Percentiles rank a stretch among this genome's conserved stretches.
phyloP scores from a whole-genome alignment of 345 rosid species.

The Ailanthus altissimus region DNA sequence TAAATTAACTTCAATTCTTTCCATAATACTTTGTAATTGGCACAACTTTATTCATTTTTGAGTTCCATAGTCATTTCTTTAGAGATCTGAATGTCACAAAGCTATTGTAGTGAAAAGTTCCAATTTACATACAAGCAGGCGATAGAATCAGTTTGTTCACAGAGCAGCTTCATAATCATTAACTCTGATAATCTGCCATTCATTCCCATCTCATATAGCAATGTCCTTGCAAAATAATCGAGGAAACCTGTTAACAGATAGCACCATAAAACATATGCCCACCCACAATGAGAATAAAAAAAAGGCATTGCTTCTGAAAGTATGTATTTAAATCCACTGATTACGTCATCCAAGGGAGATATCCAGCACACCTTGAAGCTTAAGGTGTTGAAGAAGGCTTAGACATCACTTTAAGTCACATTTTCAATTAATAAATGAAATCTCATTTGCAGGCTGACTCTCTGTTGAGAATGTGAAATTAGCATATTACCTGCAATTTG shows the following conservation, averaged over 20 bases:
- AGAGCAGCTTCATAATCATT: conserved; percentile 19
- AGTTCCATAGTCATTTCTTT: conserved; percentile 17
- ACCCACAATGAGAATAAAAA: not conserved
- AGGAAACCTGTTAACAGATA: conserved; percentile 12
- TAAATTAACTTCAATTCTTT: not conserved
- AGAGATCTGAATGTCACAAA: conserved; percentile 20
- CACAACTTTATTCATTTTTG: conserved; percentile 8
- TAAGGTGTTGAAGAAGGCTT: not conserved
- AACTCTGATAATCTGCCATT: conserved; percentile 5
- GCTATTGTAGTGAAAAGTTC: conserved; percentile 11
- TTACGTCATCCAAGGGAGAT: conserved; percentile 2
- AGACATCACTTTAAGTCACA: not conserved
- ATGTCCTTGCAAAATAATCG: not conserved
- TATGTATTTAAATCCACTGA: not conserved
- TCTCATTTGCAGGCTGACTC: not conserved
- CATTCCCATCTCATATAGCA: not conserved
- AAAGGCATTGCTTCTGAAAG: not conserved
- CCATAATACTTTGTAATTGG: not conserved
- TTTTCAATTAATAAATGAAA: not conserved
- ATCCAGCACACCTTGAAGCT: not conserved
- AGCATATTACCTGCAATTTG: conserved; percentile 11
- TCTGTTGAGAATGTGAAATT: not conserved
- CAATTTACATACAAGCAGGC: conserved; percentile 23
- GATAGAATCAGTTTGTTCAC: conserved; percentile 7
- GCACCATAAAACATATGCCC: not conserved